Conservation (phyloP, 495 filamentous ascomycete genomes). For the Umbilicaria muhlenbergii region DNA sequence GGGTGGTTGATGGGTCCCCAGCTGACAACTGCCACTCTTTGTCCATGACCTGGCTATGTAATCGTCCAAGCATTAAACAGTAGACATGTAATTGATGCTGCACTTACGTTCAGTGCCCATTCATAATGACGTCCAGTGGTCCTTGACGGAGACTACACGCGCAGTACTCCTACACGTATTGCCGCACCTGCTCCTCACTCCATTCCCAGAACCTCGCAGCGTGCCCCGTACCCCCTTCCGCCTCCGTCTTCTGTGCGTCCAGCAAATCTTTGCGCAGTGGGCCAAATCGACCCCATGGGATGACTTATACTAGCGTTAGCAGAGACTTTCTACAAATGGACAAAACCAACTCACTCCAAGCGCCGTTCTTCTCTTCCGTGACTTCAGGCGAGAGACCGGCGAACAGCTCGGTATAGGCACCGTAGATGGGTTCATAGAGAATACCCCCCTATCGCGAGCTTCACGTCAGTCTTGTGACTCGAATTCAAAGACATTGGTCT, state of each 20-base stretch:
- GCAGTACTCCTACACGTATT: background rate
- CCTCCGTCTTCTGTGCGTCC: constrained; percentile 13
- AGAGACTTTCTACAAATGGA: too few relatives aligned
- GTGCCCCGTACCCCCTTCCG: constrained; percentile 25
- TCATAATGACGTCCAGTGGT: too few relatives aligned
- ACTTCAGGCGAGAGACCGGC: constrained; percentile 7
- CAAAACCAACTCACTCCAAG: background rate
- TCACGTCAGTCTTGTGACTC: too few relatives aligned
- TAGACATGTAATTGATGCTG: too few relatives aligned
- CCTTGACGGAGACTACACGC: too few relatives aligned
- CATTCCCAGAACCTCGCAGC: constrained; percentile 26
- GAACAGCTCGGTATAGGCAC: constrained; percentile 12
- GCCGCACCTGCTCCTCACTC: constrained; percentile 23
- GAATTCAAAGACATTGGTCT: too few relatives aligned
- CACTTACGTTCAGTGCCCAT: too few relatives aligned
- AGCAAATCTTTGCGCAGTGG: constrained; percentile 16
- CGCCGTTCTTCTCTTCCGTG: constrained; percentile 4
- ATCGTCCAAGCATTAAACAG: too few relatives aligned
- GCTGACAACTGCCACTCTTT: too few relatives aligned
- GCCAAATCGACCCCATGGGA: constrained; percentile 2
- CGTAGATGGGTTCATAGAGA: constrained; percentile 4
- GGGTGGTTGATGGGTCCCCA: too few relatives aligned
- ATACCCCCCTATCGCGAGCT: background rate
- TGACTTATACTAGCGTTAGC: background rate
- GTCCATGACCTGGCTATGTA: too few relatives aligned